Conservation (phyloP, 2,329 filamentous ascomycete genomes). For the Alternaria sp. region DNA sequence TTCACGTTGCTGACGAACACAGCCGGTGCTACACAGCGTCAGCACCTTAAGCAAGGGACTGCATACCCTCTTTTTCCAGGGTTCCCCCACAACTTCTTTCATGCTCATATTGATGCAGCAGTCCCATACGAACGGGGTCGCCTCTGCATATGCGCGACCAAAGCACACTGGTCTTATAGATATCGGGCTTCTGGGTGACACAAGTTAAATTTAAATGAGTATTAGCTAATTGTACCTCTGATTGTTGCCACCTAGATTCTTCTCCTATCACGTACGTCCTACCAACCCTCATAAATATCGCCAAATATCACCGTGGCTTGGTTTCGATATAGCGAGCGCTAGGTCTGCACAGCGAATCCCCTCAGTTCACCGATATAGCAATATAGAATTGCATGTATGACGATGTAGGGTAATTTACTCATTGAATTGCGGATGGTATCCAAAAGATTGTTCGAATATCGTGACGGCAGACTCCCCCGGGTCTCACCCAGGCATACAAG, state of each 20-base stretch:
- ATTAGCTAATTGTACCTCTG: background rate
- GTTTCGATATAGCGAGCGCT: background rate
- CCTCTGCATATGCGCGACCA: background rate
- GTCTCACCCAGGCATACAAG: background rate
- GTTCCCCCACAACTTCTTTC: conserved; percentile 7
- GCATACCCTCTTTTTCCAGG: conserved; percentile 7
- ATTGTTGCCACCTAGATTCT: background rate
- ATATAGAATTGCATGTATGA: background rate
- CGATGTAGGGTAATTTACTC: conserved; percentile 3
- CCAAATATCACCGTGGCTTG: background rate
- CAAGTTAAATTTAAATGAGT: background rate
- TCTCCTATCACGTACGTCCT: background rate
- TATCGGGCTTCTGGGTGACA: background rate
- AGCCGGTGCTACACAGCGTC: conserved; percentile 1
- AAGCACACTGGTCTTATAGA: background rate
- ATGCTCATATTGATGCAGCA: conserved; percentile 15
- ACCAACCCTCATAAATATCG: background rate
- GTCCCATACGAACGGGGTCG: conserved; percentile 3
- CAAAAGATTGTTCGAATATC: background rate
- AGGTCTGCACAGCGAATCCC: background rate
- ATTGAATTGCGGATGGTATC: background rate
- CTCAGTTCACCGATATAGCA: background rate
- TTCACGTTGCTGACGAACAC: conserved; percentile 14
- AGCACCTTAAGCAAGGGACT: conserved; percentile 10
- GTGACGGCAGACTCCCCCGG: background rate